A percentile compares a stretch with the other conserved stretches of the same genome.
phyloP scores from a whole-genome alignment of 2,329 filamentous ascomycete genomes.

The Trichoderma sp. region DNA sequence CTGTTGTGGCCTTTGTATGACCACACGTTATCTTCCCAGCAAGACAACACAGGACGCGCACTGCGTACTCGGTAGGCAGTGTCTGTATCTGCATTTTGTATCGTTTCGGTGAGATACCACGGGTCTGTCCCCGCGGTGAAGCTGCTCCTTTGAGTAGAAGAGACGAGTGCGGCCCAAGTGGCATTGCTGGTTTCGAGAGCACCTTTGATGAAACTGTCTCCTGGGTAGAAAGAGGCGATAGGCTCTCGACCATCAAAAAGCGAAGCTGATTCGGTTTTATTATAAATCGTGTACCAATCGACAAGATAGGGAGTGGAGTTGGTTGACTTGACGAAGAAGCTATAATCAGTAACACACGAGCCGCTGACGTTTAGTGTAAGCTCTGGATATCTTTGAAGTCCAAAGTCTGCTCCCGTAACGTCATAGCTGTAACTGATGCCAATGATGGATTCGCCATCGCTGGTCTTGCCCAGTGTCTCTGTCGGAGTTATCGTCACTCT shows the following conservation, averaged over 20 bases:
- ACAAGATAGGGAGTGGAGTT: neutral
- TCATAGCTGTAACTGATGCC: neutral
- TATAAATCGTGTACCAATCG: neutral
- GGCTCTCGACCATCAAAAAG: neutral
- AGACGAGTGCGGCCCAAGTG: neutral
- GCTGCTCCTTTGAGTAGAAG: neutral
- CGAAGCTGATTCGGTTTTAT: neutral
- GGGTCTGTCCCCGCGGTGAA: neutral
- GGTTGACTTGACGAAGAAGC: neutral
- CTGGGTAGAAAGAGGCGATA: neutral
- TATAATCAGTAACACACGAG: constrained; percentile 13
- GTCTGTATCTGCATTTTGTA: neutral
- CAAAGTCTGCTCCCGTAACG: constrained; percentile 11
- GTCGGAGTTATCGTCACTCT: neutral
- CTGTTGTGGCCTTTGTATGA: constrained; percentile 8
- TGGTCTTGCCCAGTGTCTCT: neutral
- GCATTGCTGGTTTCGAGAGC: neutral
- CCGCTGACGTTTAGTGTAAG: neutral
- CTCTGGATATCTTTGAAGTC: constrained; percentile 1
- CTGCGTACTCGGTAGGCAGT: neutral
- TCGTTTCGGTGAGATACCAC: neutral
- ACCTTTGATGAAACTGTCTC: neutral
- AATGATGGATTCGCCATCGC: neutral
- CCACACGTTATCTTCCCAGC: constrained; percentile 7
- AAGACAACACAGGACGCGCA: neutral